These are phyloP conservation scores for Colletotrichum liriopes DNA, from an alignment of 2,329 filamentous ascomycete species.

Conservation along the genomic window DNA sequence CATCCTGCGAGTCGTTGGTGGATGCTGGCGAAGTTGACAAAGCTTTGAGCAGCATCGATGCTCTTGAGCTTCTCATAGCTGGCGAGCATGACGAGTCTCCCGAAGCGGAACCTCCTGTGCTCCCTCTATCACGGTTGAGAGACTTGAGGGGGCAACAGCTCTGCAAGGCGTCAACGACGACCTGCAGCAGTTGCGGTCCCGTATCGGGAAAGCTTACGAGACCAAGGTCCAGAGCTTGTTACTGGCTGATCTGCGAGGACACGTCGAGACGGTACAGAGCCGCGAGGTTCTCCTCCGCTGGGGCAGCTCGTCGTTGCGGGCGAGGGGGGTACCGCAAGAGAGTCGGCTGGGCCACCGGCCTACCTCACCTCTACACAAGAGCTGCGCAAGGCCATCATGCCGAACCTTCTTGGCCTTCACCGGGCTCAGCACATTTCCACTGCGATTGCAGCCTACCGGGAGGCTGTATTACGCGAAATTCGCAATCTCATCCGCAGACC, in stretches of 20 bases:
- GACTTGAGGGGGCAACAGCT: slow-evolving; percentile 85
- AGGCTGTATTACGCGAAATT: slow-evolving; percentile 88
- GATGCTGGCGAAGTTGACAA: slow-evolving; percentile 87
- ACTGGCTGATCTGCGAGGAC: slow-evolving; percentile 84
- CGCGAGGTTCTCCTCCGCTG: slow-evolving; percentile 87
- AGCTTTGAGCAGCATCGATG: slow-evolving; percentile 83
- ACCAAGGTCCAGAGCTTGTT: slow-evolving; percentile 83
- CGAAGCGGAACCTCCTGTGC: slow-evolving; percentile 50
- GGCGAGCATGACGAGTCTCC: slow-evolving; percentile 71
- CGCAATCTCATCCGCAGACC: slow-evolving; percentile 87
- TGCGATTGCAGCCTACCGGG: slow-evolving; percentile 88
- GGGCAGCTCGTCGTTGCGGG: slow-evolving; percentile 82
- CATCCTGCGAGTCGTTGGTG: slow-evolving; percentile 84
- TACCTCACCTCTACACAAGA: slow-evolving; percentile 83
- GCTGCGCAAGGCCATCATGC: slow-evolving; percentile 79
- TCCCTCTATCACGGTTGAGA: slow-evolving; percentile 61
- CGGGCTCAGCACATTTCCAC: slow-evolving; percentile 84
- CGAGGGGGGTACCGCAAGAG: slow-evolving; percentile 76
- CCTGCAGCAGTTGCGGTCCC: slow-evolving; percentile 80
- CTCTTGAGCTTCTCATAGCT: slow-evolving; percentile 84
- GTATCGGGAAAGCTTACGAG: slow-evolving; percentile 91
- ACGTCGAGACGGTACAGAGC: slow-evolving; percentile 80
- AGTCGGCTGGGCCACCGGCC: slow-evolving; percentile 79
- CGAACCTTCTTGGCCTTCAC: slow-evolving; percentile 84
- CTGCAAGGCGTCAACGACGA: slow-evolving; percentile 86